Evolutionary conservation across 2,329 filamentous ascomycete genomes (phyloP).

Genomic region (Aspergillus latus): DNA sequence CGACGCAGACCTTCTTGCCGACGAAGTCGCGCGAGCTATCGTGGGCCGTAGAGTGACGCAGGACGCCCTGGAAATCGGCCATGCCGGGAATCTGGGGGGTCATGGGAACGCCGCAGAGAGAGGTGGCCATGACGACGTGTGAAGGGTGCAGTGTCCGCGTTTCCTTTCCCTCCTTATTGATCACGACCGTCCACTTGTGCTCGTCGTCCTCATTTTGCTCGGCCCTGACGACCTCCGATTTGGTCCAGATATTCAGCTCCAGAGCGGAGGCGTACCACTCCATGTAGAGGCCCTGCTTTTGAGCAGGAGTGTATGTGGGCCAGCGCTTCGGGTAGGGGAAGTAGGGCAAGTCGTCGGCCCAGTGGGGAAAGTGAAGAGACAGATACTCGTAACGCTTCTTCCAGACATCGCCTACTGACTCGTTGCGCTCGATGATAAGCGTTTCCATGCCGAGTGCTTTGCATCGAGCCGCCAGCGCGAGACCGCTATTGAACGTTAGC

Average conservation of each 20-base stretch:
- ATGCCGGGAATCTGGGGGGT: conserved; percentile 34
- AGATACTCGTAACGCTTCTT: conserved; percentile 35
- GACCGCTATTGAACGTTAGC: conserved; percentile 16
- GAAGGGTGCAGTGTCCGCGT: conserved; percentile 26
- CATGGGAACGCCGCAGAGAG: conserved; percentile 26
- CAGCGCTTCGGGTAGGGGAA: conserved; percentile 33
- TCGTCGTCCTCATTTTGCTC: conserved; percentile 19
- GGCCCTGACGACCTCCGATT: conserved; percentile 23
- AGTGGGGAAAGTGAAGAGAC: conserved; percentile 33
- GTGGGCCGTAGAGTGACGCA: conserved; percentile 27
- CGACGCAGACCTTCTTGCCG: conserved; percentile 31
- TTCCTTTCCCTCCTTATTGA: conserved; percentile 25
- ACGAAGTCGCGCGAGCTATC: conserved; percentile 25
- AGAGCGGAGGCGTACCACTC: conserved; percentile 30
- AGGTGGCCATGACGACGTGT: conserved; percentile 28
- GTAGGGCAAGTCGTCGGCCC: conserved; percentile 32
- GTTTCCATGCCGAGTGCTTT: conserved; percentile 28
- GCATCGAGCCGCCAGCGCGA: conserved; percentile 26
- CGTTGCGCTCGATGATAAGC: conserved; percentile 32
- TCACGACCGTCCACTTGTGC: conserved; percentile 22
- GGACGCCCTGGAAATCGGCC: conserved; percentile 23
- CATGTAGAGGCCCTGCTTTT: conserved; percentile 32
- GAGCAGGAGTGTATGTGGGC: conserved; percentile 34
- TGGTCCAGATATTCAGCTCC: conserved; percentile 30
- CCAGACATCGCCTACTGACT: conserved; percentile 32